Base-by-base conservation (phyloP, 345 rosid species). In the Streptanthus diversifolius region DNA sequence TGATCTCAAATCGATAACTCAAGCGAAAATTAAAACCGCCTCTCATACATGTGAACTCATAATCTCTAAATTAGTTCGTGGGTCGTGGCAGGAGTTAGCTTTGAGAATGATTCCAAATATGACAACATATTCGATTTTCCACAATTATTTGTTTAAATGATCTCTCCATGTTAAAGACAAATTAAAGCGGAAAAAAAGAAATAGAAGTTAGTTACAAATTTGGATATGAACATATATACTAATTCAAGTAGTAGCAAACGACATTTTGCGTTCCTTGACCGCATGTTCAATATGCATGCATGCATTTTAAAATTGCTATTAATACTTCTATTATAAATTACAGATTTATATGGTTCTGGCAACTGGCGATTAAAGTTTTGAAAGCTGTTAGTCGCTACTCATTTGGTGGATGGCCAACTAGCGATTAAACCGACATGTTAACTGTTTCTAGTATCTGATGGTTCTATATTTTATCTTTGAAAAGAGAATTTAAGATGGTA, bases 241-340 rank as follows among this genome's bases (percentile, higher is more conserved):
- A 75, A 52, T 67, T 68, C 73, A 59, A 51, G 48, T 68, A 61
- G 56, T 39, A 63, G 24, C 78, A 68, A 41, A 7, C 39, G 37
- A 75, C 68, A 63, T 75, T 67, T 24, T 67, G 68, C 21, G 39
- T 67, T 67, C 62, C 47, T 39, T 21, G 13, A 75, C 79, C 68
- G 22, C 56, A 68, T 61, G 69, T 60, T 66, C 39, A 5, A 40
- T 49, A 39, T 39, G 55, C 44, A 36, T 36, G 47, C 49, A 65
- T 45, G 52, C 59, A 65, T 66, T 57, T 48, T 5, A 47, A 63
- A 19, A 41, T 73, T 33, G 40, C 15, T 45, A 72, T 4, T 17
- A 25, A 21, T 24, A 15, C 1, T 6, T 45, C 1, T 69, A 12
- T 35, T 48, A 36, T 35, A 30, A 22, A 48, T 4, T 59, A 61